phyloP scores from a whole-genome alignment of 108 stramenopile species.

The Cyclostephanos invisitatus region DNA sequence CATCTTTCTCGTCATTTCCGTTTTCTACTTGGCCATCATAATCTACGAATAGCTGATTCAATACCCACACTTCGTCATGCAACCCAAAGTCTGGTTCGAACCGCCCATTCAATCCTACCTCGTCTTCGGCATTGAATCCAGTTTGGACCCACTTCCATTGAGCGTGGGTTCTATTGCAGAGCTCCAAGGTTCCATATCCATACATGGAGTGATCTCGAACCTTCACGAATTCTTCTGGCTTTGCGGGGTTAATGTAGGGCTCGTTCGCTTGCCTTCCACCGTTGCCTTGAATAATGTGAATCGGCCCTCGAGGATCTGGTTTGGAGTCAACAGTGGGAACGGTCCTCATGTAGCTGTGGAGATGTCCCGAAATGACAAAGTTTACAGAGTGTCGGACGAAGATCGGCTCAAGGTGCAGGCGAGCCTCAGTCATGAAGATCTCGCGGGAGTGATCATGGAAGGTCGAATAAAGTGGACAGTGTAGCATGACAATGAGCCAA shows the following conservation, averaged over 20 bases:
- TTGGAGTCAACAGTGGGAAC: constrained; percentile 56
- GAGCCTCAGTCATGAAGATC: constrained; percentile 63
- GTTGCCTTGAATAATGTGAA: constrained; percentile 92
- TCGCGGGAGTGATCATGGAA: constrained; percentile 69
- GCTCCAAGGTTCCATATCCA: constrained; percentile 79
- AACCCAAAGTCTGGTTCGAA: constrained; percentile 19
- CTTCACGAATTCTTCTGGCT: constrained; percentile 81
- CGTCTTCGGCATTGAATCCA: constrained; percentile 20
- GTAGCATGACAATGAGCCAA: constrained; percentile 81
- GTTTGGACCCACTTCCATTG: constrained; percentile 76
- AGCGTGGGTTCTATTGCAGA: constrained; percentile 76
- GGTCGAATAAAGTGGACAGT: constrained; percentile 85
- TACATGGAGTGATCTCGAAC: constrained; percentile 83
- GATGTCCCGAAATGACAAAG: constrained; percentile 87
- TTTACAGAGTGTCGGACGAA: constrained; percentile 84
- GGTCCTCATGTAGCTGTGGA: constrained; percentile 91
- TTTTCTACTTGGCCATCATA: constrained; percentile 12
- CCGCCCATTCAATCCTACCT: constrained; percentile 5
- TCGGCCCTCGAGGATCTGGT: constrained; percentile 55
- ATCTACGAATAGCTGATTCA: constrained; percentile 32
- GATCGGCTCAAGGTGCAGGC: constrained; percentile 78
- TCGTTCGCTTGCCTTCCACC: constrained; percentile 89
- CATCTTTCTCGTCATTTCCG: background rate
- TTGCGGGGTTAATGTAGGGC: constrained; percentile 53
- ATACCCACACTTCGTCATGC: constrained; percentile 35